Conservation (phyloP, 169 alveolate genomes). For the Plasmodium relictum region DNA sequence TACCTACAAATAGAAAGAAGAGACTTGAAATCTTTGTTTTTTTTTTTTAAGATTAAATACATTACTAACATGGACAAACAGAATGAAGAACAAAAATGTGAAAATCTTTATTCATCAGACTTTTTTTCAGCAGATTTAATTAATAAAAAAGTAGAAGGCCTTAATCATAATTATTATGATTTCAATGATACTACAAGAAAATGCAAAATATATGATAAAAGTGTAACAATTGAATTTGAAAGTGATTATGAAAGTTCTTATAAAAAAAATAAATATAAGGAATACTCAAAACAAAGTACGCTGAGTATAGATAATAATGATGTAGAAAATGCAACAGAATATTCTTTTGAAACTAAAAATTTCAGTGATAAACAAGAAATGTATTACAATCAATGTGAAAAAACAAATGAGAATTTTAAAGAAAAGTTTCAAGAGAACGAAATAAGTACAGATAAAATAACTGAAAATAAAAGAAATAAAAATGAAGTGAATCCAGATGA, state of each 20-base stretch:
- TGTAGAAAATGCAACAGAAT: constrained; percentile 17
- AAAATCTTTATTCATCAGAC: constrained; percentile 3
- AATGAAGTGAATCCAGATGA: background rate
- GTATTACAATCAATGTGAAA: background rate
- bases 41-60: constrained; percentile 15
- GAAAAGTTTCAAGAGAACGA: background rate
- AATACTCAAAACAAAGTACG: constrained; percentile 55
- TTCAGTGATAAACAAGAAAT: too few species aligned
- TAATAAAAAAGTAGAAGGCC: constrained; percentile 13
- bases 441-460: background rate
- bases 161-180: constrained; percentile 1
- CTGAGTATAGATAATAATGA: constrained; percentile 53
- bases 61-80: constrained; percentile 30
- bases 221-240: constrained; percentile 45
- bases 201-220: constrained; percentile 35
- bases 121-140: background rate
- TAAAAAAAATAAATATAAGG: constrained; percentile 35
- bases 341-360: constrained; percentile 10
- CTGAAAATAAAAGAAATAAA: background rate
- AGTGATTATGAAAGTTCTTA: constrained; percentile 51
- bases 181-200: constrained; percentile 1
- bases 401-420: constrained; percentile 4
- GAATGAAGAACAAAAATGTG: constrained; percentile 13
- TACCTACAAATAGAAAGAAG: background rate
- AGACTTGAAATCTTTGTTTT: background rate